phyloP scores from a whole-genome alignment of 2,329 filamentous ascomycete species.

The Penicillium sp. region DNA sequence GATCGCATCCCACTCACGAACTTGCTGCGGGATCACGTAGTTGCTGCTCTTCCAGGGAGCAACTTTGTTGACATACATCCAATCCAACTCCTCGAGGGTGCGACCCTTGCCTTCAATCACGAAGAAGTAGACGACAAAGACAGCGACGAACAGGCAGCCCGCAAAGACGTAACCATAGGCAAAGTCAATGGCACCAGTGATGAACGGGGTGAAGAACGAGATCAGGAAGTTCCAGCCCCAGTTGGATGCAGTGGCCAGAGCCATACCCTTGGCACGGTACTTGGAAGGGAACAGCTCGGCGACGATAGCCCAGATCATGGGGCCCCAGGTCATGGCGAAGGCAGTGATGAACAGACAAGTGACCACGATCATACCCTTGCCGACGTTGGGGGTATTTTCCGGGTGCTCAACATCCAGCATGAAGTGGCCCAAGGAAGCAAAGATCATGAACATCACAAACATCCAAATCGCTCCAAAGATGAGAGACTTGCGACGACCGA shows the following conservation, averaged over 20 bases:
- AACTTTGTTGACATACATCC: slow-evolving; percentile 68
- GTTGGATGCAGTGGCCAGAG: slow-evolving; percentile 76
- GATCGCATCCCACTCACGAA: slow-evolving; percentile 23
- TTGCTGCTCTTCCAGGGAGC: slow-evolving; percentile 62
- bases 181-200: slow-evolving; percentile 71
- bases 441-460: slow-evolving; percentile 66
- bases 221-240: slow-evolving; percentile 75
- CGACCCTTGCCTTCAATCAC: slow-evolving; percentile 73
- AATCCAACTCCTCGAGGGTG: slow-evolving; percentile 74
- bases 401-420: slow-evolving; percentile 44
- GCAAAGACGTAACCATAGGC: slow-evolving; percentile 78
- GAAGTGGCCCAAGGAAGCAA: slow-evolving; percentile 60
- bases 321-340: slow-evolving; percentile 71
- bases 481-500: slow-evolving; percentile 69
- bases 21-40: slow-evolving; percentile 42
- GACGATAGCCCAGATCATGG: slow-evolving; percentile 56
- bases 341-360: slow-evolving; percentile 72
- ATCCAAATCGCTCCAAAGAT: slow-evolving; percentile 70
- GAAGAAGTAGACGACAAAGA: slow-evolving; percentile 70
- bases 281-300: slow-evolving; percentile 49
- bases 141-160: slow-evolving; percentile 67
- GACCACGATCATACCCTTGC: slow-evolving; percentile 72
- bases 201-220: slow-evolving; percentile 78
- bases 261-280: slow-evolving; percentile 73
- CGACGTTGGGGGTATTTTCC: slow-evolving; percentile 52